Evolutionary conservation across 106 monocot genomes (phyloP).

Genomic region (Dendrobium officinale): DNA sequence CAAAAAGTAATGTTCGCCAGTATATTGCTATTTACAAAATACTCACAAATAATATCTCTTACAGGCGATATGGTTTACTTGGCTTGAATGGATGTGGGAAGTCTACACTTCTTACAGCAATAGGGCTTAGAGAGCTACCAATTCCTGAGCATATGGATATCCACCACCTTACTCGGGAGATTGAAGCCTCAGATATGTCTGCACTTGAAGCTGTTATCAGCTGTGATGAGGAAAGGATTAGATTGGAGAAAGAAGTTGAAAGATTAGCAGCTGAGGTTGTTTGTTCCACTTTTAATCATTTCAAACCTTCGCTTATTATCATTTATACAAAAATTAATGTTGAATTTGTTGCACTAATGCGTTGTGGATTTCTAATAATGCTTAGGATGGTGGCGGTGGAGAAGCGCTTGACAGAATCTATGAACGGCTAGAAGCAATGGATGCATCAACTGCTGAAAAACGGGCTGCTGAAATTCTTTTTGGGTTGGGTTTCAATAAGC

Average conservation of each 20-base stretch:
- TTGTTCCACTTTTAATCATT: neutral
- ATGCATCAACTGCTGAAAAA: constrained; percentile 96
- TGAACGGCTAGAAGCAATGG: constrained; percentile 89
- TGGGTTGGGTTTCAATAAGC: constrained; percentile 86
- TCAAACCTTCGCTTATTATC: neutral
- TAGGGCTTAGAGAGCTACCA: constrained; percentile 82
- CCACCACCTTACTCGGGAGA: constrained; percentile 78
- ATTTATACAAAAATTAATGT: neutral
- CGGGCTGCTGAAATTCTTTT: constrained; percentile 96
- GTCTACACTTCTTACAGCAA: constrained; percentile 75
- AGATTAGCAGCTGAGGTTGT: constrained; percentile 60
- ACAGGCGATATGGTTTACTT: constrained; percentile 87
- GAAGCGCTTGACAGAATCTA: constrained; percentile 62
- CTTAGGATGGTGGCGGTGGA: constrained; percentile 72
- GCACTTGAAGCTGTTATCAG: constrained; percentile 80
- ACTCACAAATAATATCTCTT: neutral
- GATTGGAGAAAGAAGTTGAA: constrained; percentile 86
- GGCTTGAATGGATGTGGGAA: constrained; percentile 99
- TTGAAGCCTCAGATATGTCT: constrained; percentile 97
- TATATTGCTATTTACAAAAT: neutral
- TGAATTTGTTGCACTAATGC: neutral
- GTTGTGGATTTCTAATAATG: neutral
- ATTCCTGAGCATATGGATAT: constrained; percentile 99
- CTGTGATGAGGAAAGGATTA: constrained; percentile 90
- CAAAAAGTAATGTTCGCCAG: neutral